Percentiles rank a stretch among this genome's conserved stretches.
Evolutionary conservation across 2,329 filamentous ascomycete genomes (phyloP).

Genomic region (Aspergillus phoenicis): DNA sequence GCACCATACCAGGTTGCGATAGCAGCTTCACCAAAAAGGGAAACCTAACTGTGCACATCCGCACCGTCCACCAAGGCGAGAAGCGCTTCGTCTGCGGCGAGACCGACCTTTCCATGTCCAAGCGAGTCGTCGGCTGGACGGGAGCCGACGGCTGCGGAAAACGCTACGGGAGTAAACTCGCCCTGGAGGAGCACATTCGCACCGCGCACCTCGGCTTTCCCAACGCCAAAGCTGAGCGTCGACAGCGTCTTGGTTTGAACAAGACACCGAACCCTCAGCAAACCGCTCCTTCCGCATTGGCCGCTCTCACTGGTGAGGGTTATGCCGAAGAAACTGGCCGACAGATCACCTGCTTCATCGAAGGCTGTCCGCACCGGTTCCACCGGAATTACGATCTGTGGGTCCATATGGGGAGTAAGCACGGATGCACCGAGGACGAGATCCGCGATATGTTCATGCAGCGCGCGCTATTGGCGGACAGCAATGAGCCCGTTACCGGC

Average conservation of each 20-base stretch:
- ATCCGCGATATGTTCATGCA: slow-evolving; percentile 45
- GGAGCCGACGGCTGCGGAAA: slow-evolving; percentile 69
- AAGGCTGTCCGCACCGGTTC: slow-evolving; percentile 58
- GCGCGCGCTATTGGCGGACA: slow-evolving; percentile 40
- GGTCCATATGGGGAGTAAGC: slow-evolving; percentile 55
- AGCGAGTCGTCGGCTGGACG: slow-evolving; percentile 66
- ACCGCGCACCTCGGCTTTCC: slow-evolving; percentile 73
- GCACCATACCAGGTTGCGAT: slow-evolving; percentile 68
- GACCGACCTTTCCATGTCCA: slow-evolving; percentile 60
- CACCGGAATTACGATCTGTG: slow-evolving; percentile 60
- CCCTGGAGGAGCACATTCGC: slow-evolving; percentile 80
- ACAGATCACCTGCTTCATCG: slow-evolving; percentile 55
- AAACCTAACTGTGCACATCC: slow-evolving; percentile 81
- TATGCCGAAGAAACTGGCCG: slow-evolving; percentile 55
- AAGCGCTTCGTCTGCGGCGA: slow-evolving; percentile 77
- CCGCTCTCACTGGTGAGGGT: slow-evolving; percentile 58
- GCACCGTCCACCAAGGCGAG: slow-evolving; percentile 73
- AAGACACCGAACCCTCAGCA: slow-evolving; percentile 20
- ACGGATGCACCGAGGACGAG: slow-evolving; percentile 42
- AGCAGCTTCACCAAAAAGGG: slow-evolving; percentile 79
- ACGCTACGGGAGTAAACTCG: slow-evolving; percentile 74
- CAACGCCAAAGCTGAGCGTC: slow-evolving; percentile 45
- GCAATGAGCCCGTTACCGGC: slow-evolving; percentile 23
- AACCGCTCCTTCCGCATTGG: slow-evolving; percentile 40
- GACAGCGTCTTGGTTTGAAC: slow-evolving; percentile 35